Evolutionary conservation across 306 rosid species (phyloP), one percentile per base, ranked within the genome.

Genomic region (Castanea mollissima): DNA sequence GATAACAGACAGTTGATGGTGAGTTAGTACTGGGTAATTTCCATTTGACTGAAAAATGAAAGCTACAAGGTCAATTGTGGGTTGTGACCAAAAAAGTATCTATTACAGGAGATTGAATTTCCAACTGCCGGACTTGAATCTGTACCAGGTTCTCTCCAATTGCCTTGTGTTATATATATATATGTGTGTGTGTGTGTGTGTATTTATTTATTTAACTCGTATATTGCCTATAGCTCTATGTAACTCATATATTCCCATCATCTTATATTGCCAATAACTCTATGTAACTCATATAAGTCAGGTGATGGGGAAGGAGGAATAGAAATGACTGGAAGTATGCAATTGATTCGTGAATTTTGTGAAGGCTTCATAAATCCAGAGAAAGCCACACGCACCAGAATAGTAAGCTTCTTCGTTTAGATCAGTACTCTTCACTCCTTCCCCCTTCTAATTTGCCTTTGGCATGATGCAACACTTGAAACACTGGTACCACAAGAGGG

Each of bases 281-380:
- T 52, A 18, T 77, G 21, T 62, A 29, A 46, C 69, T 69, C 59
- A 11, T 71, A 14, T 73, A 67, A 79, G 75, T 79, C 89, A 95
- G 99, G 99, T 77, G 98, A 95, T 58, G 98, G 99, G 9, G 99
- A 95, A 89, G 99, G 98, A 75, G 99, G 99, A 88, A 90, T 81
- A 65, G 99, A 95, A 85, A 91, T 95, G 98, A 92, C 98, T 4
- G 98, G 78, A 73, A 95, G 97, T 78, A 91, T 95, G 95, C 91
- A 83, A 90, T 76, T 95, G 79, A 95, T 95, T 79, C 98, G 94
- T 55, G 90, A 92, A 63, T 95, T 95, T 60, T 93, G 96, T 70
- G 91, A 92, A 52, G 54, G 63, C 82, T 86, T 82, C 65, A 55
- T 92, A 60, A 84, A 69, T 55, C 75, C 97, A 6, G 92, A 86